Conservation (phyloP, 1,284 basidiomycete genomes). For the Meripilus lineatus region DNA sequence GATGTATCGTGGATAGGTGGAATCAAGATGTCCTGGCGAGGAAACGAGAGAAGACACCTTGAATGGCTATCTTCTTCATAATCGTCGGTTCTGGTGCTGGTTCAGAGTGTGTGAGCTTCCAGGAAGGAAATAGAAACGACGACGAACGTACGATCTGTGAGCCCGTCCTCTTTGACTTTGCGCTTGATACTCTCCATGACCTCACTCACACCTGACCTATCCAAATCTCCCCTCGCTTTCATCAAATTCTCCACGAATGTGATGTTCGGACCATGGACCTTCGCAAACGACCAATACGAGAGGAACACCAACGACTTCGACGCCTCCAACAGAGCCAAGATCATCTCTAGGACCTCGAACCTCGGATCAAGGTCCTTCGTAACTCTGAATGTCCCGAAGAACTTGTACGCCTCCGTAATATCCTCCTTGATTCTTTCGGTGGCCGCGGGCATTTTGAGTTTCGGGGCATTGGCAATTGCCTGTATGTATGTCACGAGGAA, state of each 20-base stretch:
- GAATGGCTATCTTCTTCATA: conserved; percentile 81
- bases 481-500: conserved; percentile 92
- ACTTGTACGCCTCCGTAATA: conserved; percentile 70
- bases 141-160: conserved; percentile 73
- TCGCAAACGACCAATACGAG: conserved; percentile 96
- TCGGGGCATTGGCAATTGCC: conserved; percentile 80
- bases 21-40: conserved; percentile 25
- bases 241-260: conserved; percentile 88
- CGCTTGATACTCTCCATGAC: conserved; percentile 93
- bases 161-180: conserved; percentile 85
- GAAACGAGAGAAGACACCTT: conserved; percentile 70
- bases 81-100: conserved; percentile 76
- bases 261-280: conserved; percentile 90
- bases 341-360: conserved; percentile 86
- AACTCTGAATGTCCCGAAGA: conserved; percentile 80
- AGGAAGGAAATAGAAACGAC: conserved; percentile 4
- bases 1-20: conserved; percentile 1
- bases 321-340: conserved; percentile 83
- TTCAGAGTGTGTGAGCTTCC: conserved; percentile 4
- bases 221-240: conserved; percentile 87
- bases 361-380: conserved; percentile 77
- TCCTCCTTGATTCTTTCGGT: conserved; percentile 82
- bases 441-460: conserved; percentile 84
- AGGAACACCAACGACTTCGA: conserved; percentile 92
- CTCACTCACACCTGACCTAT: conserved; percentile 81